Evolutionary conservation across 768 basidiomycete species (phyloP), one percentile per base, ranked within the genome.

Genomic region (Termitomyces sp.): DNA sequence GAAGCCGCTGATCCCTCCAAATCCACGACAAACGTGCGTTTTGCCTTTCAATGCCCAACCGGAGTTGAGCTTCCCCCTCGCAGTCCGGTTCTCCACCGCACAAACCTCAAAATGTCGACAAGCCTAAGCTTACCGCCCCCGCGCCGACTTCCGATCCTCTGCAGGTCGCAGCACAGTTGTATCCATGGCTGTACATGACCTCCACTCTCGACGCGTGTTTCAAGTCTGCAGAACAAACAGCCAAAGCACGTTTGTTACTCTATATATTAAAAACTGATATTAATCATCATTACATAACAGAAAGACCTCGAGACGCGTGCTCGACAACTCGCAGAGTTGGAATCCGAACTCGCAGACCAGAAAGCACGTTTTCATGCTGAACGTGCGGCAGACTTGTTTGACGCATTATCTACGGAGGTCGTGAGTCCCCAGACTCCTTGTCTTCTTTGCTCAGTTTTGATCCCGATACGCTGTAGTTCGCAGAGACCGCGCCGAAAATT

Each of bases 121-220:
- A 45, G 17, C 5, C n/a, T 55, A 35, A 50, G 28, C 53, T 57
- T 16, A 63, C 68, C 12, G 51, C 61, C n/a, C 63, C 70, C n/a
- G 45, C 64, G n/a, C 63, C 56, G 10, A 68, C 67, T 5, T 63
- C 71, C 23, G 76, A 79, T 54, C 60, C 76, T 14, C 64, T 81
- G 12, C 77, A 81, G 60, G 64, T 79, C 5, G 79, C 78, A 1
- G 79, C 82, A 12, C 80, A 83, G 55, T 66, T 74, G 17, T 81
- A 82, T 58, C 78, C 84, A 58, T 86, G 84, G 84, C 56, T 78
- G 28, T 80, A 79, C 60, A 85, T 87, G 83, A 74, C 75, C 5
- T 77, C 80, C 11, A 79, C 78, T 1, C 68, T 85, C 32, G 79
- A 83, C 16, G 78, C 78, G 3, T 78, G 76, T 54, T 79, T 83